Evolutionary conservation across 352 stramenopile species (phyloP).

Genomic region (Phytopythium cucurbitacearum): DNA sequence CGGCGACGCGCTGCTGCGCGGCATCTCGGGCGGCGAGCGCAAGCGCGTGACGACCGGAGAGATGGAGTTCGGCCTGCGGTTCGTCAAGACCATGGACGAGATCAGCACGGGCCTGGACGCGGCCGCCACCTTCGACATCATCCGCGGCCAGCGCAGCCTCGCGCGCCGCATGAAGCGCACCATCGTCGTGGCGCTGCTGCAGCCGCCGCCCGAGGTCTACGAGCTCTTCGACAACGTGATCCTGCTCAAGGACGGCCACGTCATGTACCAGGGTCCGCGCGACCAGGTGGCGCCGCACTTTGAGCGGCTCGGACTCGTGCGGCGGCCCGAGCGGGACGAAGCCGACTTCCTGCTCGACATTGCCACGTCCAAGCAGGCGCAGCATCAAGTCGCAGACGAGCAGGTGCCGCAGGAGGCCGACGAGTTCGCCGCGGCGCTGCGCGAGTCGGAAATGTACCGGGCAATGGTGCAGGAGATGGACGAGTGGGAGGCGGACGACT

Average conservation of each 20-base stretch:
- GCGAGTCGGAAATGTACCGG: neutral
- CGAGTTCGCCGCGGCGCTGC: constrained; percentile 1
- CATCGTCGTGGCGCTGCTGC: constrained; percentile 14
- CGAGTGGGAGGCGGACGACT: neutral
- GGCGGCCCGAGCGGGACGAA: constrained; percentile 7
- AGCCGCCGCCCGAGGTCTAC: constrained; percentile 17
- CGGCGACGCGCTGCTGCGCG: constrained; percentile 29
- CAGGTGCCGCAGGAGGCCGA: neutral
- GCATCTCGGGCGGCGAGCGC: constrained; percentile 53
- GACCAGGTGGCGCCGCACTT: constrained; percentile 11
- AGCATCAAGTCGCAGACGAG: neutral
- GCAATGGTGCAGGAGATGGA: neutral
- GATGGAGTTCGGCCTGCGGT: constrained; percentile 72
- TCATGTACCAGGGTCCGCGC: constrained; percentile 16
- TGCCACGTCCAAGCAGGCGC: constrained; percentile 8
- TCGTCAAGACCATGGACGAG: constrained; percentile 42
- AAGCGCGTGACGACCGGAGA: constrained; percentile 74
- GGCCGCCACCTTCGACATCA: constrained; percentile 58
- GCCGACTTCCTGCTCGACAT: constrained; percentile 16
- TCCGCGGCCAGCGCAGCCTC: constrained; percentile 1
- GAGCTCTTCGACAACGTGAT: constrained; percentile 16
- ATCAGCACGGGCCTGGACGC: constrained; percentile 61
- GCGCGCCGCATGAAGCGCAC: neutral
- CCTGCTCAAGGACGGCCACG: constrained; percentile 9
- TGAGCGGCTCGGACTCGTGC: constrained; percentile 9